Conservation (phyloP, 2,329 filamentous ascomycete genomes). For the Acrocalymma vagum region DNA sequence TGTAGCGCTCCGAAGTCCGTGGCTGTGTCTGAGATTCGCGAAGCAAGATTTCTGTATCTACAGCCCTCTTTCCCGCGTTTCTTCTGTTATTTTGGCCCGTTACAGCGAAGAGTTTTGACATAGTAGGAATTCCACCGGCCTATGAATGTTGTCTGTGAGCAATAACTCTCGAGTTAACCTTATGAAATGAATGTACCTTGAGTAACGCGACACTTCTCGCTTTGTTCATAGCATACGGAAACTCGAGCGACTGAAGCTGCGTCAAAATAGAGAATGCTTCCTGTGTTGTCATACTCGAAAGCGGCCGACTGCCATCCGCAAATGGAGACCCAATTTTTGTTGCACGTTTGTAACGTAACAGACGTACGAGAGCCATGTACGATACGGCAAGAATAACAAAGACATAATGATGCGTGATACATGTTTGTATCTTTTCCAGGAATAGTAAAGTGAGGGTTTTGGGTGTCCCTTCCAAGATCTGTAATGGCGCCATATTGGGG, state of each 20-base stretch:
- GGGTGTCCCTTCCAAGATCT: no score
- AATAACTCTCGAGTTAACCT: slow-evolving; percentile 1
- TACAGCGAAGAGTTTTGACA: slow-evolving; percentile 27
- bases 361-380: slow-evolving; percentile 21
- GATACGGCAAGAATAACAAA: no score
- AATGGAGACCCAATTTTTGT: slow-evolving; percentile 18
- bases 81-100: slow-evolving; percentile 24
- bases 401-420: no score
- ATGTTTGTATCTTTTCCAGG: no score
- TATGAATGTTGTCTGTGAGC: slow-evolving; percentile 3
- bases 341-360: slow-evolving; percentile 20
- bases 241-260: slow-evolving; percentile 41
- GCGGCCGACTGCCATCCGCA: slow-evolving; percentile 11
- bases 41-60: slow-evolving; percentile 34
- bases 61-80: slow-evolving; percentile 26
- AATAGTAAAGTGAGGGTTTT: no score
- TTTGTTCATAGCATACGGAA: slow-evolving; percentile 38
- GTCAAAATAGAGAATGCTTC: slow-evolving; percentile 38
- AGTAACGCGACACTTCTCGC: slow-evolving; percentile 33
- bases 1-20: slow-evolving; percentile 21
- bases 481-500: no score
- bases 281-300: slow-evolving; percentile 41
- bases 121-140: slow-evolving; percentile 27
- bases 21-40: slow-evolving; percentile 27
- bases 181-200: slow-evolving; percentile 25